Base-by-base conservation (phyloP, 352 stramenopile species). In the Pythium rishiriense region DNA sequence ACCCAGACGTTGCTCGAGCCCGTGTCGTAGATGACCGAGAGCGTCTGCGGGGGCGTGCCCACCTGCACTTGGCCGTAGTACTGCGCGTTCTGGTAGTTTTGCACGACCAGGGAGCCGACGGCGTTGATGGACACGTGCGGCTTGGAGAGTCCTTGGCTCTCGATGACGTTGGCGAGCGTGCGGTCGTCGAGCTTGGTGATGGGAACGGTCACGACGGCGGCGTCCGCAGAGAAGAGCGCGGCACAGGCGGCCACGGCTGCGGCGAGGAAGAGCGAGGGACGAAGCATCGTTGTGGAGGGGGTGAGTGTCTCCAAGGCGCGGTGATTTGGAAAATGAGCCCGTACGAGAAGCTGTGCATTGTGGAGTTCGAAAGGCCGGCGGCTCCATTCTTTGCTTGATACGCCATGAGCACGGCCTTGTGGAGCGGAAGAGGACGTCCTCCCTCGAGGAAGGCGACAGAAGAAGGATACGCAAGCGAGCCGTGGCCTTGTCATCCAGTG, bases 1-100 rank as follows among this genome's bases (percentile, higher is more conserved):
- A 99, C 93, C 97, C 97, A 99, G 9, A 99, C 63, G 74, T 98
- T 98, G 68, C 81, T 96, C 11, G 83, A 97, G 28, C 96, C 96
- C 10, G 96, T 99, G 75, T 99, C 96, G 61, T 98, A 99, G 53
- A 99, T 97, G 14, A 99, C 97, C 7, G 83, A 69, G 62, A 98
- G 96, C 0, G 66, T 87, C 72, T 99, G 96, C 1, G 76, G 72
- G 24, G 97, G 97, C 33, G 79, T 96, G 17, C 96, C 95, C 12
- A 97, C 59, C 28, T 84, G 76, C 35, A 99, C 87, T 17, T 84
- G 69, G 12, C 95, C 94, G 72, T 96, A 98, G 68, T 98, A 98
- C 64, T 98, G 93, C n/a, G 93, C 91, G 74, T 99, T 97, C 63
- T 77, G 78, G 75, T 94, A 93, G 86, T 95, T 57, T 26, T 53